Evolutionary conservation across 2,329 filamentous ascomycete species (phyloP).

Genomic region (Aspergillus clavatus): DNA sequence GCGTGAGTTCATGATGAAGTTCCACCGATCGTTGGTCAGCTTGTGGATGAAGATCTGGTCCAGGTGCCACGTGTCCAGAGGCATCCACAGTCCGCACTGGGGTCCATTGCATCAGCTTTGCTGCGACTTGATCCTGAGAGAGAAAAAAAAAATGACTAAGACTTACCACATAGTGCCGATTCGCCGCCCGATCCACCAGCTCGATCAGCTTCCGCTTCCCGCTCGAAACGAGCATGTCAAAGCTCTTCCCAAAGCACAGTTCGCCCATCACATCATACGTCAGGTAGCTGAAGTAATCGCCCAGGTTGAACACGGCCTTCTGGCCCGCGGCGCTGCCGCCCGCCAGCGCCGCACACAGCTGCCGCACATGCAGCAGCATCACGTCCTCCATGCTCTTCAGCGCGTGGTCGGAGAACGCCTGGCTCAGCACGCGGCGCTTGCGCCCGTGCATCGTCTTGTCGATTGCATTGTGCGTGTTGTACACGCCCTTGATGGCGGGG

Average conservation of each 20-base stretch:
- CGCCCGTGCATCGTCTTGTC: conserved; percentile 65
- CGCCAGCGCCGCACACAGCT: conserved; percentile 50
- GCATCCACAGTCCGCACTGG: conserved; percentile 70
- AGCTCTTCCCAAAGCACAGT: conserved; percentile 49
- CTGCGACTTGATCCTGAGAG: too few species aligned
- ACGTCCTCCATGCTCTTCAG: conserved; percentile 65
- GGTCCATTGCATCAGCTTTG: too few species aligned
- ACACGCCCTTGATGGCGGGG: conserved; percentile 58
- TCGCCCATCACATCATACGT: conserved; percentile 51
- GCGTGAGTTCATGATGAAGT: conserved; percentile 68
- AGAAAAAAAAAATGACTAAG: background rate
- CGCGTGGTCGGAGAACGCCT: conserved; percentile 64
- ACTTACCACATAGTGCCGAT: conserved; percentile 63
- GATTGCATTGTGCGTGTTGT: conserved; percentile 69
- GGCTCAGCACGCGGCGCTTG: conserved; percentile 66
- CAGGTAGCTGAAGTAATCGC: conserved; percentile 40
- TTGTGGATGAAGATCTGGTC: conserved; percentile 64
- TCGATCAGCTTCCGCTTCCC: conserved; percentile 59
- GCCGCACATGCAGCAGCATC: conserved; percentile 61
- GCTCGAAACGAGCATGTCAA: conserved; percentile 45
- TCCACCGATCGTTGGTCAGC: conserved; percentile 61
- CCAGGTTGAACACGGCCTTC: conserved; percentile 31
- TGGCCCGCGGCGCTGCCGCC: conserved; percentile 14
- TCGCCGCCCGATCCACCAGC: conserved; percentile 63
- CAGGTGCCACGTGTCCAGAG: conserved; percentile 60